A percentile compares a stretch with the other conserved stretches of the same genome.
Conservation (phyloP, 2,329 filamentous ascomycete species). For the Verticillium dahliae region DNA sequence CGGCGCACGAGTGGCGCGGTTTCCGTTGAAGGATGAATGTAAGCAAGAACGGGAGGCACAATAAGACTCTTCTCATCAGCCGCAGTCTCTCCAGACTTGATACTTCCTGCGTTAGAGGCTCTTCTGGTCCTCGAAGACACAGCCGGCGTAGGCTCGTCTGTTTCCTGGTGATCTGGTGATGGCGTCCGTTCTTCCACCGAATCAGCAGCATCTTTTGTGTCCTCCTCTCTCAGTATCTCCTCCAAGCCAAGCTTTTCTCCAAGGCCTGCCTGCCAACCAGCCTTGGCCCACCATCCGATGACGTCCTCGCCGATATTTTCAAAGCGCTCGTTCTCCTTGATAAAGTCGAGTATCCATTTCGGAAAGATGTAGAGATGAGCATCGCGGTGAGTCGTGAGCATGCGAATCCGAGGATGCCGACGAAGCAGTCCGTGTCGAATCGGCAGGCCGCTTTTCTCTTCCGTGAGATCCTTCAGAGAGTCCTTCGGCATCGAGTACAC, state of each 20-base stretch:
- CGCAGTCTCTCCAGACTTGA: conserved; percentile 12
- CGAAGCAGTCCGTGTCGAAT: conserved; percentile 71
- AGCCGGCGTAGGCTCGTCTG: background rate
- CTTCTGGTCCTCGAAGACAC: background rate
- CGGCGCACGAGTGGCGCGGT: conserved; percentile 68
- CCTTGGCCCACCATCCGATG: conserved; percentile 92
- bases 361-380: conserved; percentile 95
- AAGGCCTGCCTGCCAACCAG: conserved; percentile 80
- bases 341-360: conserved; percentile 81
- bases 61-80: conserved; percentile 16
- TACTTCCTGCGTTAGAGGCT: conserved; percentile 1
- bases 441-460: conserved; percentile 66
- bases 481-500: conserved; percentile 86
- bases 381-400: conserved; percentile 80
- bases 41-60: conserved; percentile 72
- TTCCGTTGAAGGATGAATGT: conserved; percentile 59
- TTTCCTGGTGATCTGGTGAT: conserved; percentile 13
- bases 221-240: conserved; percentile 51
- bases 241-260: conserved; percentile 69
- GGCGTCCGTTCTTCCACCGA: conserved; percentile 20
- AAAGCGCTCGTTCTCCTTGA: conserved; percentile 71
- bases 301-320: conserved; percentile 89
- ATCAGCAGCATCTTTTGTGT: conserved; percentile 29
- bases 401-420: conserved; percentile 67
- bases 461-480: conserved; percentile 75